These are phyloP conservation scores for Nakazawaea pomicola DNA, from an alignment of 805 yeast genomes.

Conservation along the genomic window DNA sequence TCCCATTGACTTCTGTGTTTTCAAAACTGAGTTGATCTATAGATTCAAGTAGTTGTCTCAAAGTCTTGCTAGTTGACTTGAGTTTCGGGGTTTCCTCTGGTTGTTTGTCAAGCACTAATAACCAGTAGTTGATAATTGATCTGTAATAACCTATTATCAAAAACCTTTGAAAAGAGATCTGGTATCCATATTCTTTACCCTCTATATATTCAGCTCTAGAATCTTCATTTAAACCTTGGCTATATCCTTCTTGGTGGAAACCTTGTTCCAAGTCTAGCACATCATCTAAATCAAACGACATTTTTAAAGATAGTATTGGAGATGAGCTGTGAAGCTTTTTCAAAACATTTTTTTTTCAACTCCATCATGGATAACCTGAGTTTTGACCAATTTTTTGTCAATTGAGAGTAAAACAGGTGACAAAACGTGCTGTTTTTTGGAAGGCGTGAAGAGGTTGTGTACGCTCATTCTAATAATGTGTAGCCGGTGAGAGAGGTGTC, in stretches of 20 bases:
- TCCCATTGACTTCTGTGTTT: slow-evolving; percentile 24
- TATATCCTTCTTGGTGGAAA: slow-evolving; percentile 63
- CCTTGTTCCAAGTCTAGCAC: slow-evolving; percentile 56
- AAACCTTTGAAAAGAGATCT: slow-evolving; percentile 69
- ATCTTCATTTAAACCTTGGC: slow-evolving; percentile 66
- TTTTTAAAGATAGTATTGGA: slow-evolving; percentile 17
- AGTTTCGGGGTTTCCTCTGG: slow-evolving; percentile 6
- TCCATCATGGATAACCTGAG: no score
- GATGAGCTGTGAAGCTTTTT: not conserved
- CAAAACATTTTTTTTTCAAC: not conserved
- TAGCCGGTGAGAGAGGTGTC: no score
- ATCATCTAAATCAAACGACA: slow-evolving; percentile 49
- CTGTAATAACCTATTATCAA: slow-evolving; percentile 63
- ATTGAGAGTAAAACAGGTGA: no score
- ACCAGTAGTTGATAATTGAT: slow-evolving; percentile 44
- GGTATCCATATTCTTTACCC: slow-evolving; percentile 82
- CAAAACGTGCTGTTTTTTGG: no score
- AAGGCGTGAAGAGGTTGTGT: no score
- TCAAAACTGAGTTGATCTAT: slow-evolving; percentile 16
- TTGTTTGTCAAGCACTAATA: slow-evolving; percentile 13
- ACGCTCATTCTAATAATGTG: no score
- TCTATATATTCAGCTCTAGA: slow-evolving; percentile 56
- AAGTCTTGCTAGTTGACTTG: slow-evolving; percentile 8
- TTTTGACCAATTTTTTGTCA: no score
- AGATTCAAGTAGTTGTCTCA: slow-evolving; percentile 1